A percentile compares a stretch with the other conserved stretches of the same genome.
These are phyloP conservation scores for Mycotypha africana DNA, from an alignment of 371 early-diverging fungal genomes.

Conservation along the genomic window DNA sequence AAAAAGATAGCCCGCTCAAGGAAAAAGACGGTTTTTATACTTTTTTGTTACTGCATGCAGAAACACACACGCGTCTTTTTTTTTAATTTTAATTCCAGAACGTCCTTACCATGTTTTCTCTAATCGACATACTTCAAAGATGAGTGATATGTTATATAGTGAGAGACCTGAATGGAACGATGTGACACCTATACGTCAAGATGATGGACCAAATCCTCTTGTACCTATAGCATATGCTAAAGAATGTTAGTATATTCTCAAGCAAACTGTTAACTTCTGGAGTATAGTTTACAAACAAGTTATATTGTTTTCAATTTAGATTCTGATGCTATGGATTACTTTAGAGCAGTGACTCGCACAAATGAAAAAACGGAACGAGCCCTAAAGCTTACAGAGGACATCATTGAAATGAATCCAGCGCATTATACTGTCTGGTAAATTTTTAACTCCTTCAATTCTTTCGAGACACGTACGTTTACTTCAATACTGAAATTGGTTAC, in stretches of 20 bases:
- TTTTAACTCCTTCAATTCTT: too few relatives aligned
- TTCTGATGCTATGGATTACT: conserved; percentile 80
- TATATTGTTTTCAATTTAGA: too few relatives aligned
- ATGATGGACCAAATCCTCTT: conserved; percentile 85
- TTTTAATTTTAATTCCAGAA: background rate
- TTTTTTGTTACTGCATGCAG: too few relatives aligned
- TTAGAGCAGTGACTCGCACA: conserved; percentile 71
- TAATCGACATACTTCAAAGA: background rate
- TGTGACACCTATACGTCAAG: conserved; percentile 77
- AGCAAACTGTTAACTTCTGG: background rate
- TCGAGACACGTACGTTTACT: too few relatives aligned
- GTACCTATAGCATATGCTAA: conserved; percentile 84
- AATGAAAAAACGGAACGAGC: conserved; percentile 79
- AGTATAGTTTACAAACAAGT: too few relatives aligned
- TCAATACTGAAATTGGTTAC: too few relatives aligned
- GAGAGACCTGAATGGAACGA: conserved; percentile 69
- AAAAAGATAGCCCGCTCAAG: conserved; percentile 7
- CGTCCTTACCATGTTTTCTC: background rate
- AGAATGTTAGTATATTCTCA: conserved; percentile 58
- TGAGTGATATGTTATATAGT: conserved; percentile 13
- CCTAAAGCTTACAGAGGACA: conserved; percentile 70
- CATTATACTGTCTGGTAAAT: conserved; percentile 96
- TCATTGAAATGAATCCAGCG: conserved; percentile 83
- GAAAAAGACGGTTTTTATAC: background rate
- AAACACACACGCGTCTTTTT: too few relatives aligned